A percentile compares a stretch with the other conserved stretches of the same genome.
phyloP scores from a whole-genome alignment of 495 filamentous ascomycete genomes.

The Neurospora tetrasperma region DNA sequence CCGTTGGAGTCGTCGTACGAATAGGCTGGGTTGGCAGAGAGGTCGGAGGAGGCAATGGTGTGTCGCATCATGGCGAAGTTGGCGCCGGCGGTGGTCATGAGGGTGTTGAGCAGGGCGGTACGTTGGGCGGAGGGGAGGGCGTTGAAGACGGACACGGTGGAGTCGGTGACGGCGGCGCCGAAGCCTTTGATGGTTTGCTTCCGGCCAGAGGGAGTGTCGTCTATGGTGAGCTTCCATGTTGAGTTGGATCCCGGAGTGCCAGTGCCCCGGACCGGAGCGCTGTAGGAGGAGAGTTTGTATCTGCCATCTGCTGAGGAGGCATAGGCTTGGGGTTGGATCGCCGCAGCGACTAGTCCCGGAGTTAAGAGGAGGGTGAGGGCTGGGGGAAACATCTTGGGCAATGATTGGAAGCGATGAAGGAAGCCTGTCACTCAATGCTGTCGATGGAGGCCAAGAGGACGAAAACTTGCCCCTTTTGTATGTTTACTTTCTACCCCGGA shows the following conservation, averaged over 20 bases:
- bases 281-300: constrained; percentile 32
- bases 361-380: constrained; percentile 7
- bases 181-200: constrained; percentile 45
- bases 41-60: constrained; percentile 44
- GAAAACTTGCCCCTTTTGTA: not conserved
- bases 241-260: constrained; percentile 32
- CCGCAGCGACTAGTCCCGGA: constrained; percentile 8
- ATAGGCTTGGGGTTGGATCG: constrained; percentile 21
- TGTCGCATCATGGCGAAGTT: constrained; percentile 43
- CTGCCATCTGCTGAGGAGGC: constrained; percentile 36
- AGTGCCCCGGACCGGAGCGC: constrained; percentile 32
- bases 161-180: constrained; percentile 46
- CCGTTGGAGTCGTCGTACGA: constrained; percentile 41
- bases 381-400: constrained; percentile 1
- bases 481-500: not conserved
- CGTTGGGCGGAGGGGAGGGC: constrained; percentile 28
- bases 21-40: constrained; percentile 39
- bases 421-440: not conserved
- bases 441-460: not conserved
- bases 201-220: constrained; percentile 37
- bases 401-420: not conserved
- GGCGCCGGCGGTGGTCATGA: constrained; percentile 38
- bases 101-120: constrained; percentile 33
- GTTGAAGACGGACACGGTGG: constrained; percentile 43
- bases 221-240: constrained; percentile 39